A percentile compares a stretch with the other conserved stretches of the same genome.
Evolutionary conservation across 768 basidiomycete genomes (phyloP).

Genomic region (Dacryopinax spathularia): DNA sequence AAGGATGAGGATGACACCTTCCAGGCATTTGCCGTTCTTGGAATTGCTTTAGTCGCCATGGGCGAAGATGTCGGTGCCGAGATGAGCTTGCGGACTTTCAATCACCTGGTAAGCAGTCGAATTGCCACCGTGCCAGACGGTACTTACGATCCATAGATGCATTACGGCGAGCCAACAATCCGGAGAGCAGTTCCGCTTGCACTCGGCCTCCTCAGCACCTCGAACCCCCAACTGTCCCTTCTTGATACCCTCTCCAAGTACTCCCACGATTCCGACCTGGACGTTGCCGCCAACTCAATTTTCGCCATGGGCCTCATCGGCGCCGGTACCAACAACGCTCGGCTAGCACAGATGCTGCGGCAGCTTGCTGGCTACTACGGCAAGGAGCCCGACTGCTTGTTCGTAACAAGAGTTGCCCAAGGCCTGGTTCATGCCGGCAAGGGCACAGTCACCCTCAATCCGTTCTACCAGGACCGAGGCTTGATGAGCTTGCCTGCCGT

Average conservation of each 20-base stretch:
- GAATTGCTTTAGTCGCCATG: conserved; percentile 90
- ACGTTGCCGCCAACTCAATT: conserved; percentile 91
- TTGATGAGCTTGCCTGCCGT: conserved; percentile 82
- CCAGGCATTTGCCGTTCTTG: conserved; percentile 85
- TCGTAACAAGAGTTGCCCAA: conserved; percentile 90
- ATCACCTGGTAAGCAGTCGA: conserved; percentile 70
- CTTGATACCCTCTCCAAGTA: conserved; percentile 97
- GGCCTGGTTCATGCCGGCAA: conserved; percentile 99
- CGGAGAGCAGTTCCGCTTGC: conserved; percentile 89
- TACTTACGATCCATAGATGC: conserved; percentile 53
- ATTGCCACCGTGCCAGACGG: not conserved
- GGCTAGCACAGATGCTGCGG: conserved; percentile 91
- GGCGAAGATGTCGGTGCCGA: conserved; percentile 96
- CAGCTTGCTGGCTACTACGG: conserved; percentile 96
- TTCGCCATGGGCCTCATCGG: conserved; percentile 98
- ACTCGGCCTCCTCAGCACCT: conserved; percentile 84
- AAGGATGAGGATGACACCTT: conserved; percentile 49
- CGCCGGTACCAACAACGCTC: conserved; percentile 96
- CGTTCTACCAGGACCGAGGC: conserved; percentile 85
- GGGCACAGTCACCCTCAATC: conserved; percentile 91
- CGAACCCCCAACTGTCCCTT: conserved; percentile 86
- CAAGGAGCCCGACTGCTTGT: conserved; percentile 92
- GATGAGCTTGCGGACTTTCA: conserved; percentile 95
- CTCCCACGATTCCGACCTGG: conserved; percentile 96
- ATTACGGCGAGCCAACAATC: conserved; percentile 87